Conservation (phyloP, 75 land plant genomes). For the Cryptomeria japonica region DNA sequence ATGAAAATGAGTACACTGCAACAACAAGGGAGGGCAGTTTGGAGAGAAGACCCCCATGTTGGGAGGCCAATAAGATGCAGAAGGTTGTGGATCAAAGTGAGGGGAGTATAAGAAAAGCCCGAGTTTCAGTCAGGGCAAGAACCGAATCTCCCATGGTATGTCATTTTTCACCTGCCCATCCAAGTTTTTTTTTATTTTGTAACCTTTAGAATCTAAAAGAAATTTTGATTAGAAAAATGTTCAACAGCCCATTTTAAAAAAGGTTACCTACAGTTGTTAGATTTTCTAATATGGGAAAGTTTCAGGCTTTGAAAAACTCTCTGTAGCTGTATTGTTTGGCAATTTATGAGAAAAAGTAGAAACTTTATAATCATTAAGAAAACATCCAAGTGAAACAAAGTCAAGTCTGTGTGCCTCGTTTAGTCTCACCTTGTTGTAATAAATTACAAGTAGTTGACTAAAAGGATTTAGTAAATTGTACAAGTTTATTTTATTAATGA, state of each 20-base stretch:
- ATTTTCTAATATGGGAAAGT: background rate
- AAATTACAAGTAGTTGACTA: too few relatives aligned
- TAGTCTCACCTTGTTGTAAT: too few relatives aligned
- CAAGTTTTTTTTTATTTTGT: too few relatives aligned
- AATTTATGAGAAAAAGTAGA: too few relatives aligned
- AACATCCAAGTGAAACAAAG: too few relatives aligned
- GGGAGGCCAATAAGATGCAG: conserved; percentile 11
- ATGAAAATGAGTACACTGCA: conserved; percentile 1
- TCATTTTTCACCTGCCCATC: background rate
- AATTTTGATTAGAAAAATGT: background rate
- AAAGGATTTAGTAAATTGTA: too few relatives aligned
- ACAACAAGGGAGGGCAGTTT: background rate
- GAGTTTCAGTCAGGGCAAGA: conserved; percentile 87
- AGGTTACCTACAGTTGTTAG: background rate
- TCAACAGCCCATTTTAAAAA: background rate
- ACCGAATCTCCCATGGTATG: conserved; percentile 87
- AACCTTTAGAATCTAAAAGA: background rate
- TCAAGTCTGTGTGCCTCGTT: too few relatives aligned
- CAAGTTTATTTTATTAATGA: too few relatives aligned
- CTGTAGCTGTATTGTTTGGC: too few relatives aligned
- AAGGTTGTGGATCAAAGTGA: conserved; percentile 23
- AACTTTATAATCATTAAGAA: too few relatives aligned
- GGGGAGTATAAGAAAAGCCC: conserved; percentile 67
- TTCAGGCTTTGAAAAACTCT: too few relatives aligned
- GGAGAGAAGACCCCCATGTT: background rate